Base-by-base conservation (phyloP, 345 rosid genomes). In the Populus alba region DNA sequence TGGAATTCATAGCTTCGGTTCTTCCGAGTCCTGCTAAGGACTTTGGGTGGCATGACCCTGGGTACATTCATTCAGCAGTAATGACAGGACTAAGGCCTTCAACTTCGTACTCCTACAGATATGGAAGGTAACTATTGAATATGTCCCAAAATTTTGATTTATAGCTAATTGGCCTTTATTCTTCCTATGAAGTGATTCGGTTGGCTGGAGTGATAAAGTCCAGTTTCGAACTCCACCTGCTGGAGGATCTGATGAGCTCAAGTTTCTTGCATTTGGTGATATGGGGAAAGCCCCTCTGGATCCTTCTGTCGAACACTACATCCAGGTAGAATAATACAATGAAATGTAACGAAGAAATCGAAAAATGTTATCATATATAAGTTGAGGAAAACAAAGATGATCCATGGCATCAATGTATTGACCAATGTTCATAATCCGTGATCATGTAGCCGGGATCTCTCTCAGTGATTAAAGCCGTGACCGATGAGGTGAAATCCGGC, bases 1-100 rank as follows among this genome's bases (percentile, higher is more conserved):
- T 18, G 63, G 37, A 12, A 66, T 49, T 53, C 16, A 31, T 35
- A 91, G 92, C 82, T 75, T 35, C 82, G 1, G 15, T 7, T 63
- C 12, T 86, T 18, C 81, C 80, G 27, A 91, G 92, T 77, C 96
- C 96, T 33, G 96, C 96, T 33, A 87, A 81, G 82, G 93, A 91
- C 76, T 91, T 91, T 29, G 96, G 96, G 45, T 91, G 96, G 96
- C 96, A 91, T 77, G 90, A 90, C 33, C 96, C 96, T 10, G 96
- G 96, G 7, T 90, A 68, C 83, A 87, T 90, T 35, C 96, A 91
- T 72, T 83, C 96, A 2, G 90, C 93, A 41, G 82, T 90, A 15
- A 85, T 90, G 89, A 77, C 85, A 65, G 96, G 93, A 74, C 80
- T 91, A 57, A 71, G 68, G 47, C 91, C 93, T 76, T 86, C 91